Conservation (phyloP, 345 rosid genomes). For the Noccaea bulbosa region DNA sequence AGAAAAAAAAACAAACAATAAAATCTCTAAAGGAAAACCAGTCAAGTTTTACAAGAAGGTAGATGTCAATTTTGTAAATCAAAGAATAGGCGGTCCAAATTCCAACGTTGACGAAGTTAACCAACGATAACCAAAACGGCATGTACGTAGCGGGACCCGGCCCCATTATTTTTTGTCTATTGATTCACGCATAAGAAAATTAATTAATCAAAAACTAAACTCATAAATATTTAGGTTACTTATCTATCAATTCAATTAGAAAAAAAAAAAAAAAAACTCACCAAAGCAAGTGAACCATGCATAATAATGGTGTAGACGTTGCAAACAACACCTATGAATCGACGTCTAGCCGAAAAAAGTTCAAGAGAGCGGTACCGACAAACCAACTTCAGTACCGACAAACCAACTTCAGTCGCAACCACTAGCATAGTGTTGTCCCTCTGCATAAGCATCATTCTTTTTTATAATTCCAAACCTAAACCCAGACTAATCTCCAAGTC, state of each 20-base stretch:
- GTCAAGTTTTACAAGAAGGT: neutral
- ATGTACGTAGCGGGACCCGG: constrained; percentile 45
- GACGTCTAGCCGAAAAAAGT: constrained; percentile 7
- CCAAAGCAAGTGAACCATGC: constrained; percentile 44
- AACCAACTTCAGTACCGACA: neutral
- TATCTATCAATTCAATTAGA: neutral
- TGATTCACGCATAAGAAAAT: neutral
- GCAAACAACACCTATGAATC: constrained; percentile 47
- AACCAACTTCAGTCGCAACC: neutral
- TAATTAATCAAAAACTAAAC: neutral
- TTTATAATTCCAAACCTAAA: no score
- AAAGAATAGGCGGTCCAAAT: constrained; percentile 48
- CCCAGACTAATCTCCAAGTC: no score
- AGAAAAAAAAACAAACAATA: neutral
- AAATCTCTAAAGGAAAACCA: neutral
- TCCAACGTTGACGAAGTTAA: constrained; percentile 43
- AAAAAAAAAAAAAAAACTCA: constrained; percentile 18
- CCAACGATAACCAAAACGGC: constrained; percentile 45
- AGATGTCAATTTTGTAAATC: constrained; percentile 43
- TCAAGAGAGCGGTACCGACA: neutral
- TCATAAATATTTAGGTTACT: neutral
- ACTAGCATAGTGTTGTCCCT: neutral
- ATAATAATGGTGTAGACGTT: constrained; percentile 41
- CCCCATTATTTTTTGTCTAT: constrained; percentile 38
- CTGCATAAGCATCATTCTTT: neutral